Conservation (phyloP, 2,329 filamentous ascomycete species). For the Cadophora gregata region DNA sequence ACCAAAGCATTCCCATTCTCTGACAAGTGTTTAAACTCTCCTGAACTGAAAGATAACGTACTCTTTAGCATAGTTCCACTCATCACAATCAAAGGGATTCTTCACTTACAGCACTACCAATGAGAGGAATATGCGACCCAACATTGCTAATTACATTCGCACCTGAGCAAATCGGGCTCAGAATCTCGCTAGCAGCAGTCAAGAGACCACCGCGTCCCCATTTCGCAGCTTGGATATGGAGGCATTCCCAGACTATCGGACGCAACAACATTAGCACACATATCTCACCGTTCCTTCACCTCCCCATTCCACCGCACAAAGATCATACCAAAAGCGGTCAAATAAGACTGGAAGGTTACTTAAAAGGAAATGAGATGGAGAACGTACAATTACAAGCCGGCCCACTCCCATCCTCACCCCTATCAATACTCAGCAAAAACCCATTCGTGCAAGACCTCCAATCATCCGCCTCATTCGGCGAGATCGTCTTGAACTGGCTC, state of each 20-base stretch:
- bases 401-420: background rate
- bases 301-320: too few species aligned
- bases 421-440: conserved; percentile 1
- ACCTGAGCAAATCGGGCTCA: conserved; percentile 7
- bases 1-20: background rate
- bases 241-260: conserved; percentile 3
- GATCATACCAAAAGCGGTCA: too few species aligned
- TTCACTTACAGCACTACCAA: conserved; percentile 6
- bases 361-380: background rate
- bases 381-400: conserved; percentile 7
- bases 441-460: conserved; percentile 14
- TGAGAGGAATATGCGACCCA: background rate
- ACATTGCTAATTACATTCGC: background rate
- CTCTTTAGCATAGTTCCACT: background rate
- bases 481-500: background rate
- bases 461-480: background rate
- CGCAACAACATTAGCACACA: background rate
- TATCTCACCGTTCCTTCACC: background rate
- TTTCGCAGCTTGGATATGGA: conserved; percentile 3
- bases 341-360: too few species aligned
- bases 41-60: background rate
- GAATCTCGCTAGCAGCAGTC: background rate
- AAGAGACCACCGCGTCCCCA: conserved; percentile 10
- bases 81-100: background rate
- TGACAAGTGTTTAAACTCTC: background rate